These are phyloP conservation scores for Mrakia frigida DNA, from an alignment of 768 basidiomycete species.

Conservation along the genomic window DNA sequence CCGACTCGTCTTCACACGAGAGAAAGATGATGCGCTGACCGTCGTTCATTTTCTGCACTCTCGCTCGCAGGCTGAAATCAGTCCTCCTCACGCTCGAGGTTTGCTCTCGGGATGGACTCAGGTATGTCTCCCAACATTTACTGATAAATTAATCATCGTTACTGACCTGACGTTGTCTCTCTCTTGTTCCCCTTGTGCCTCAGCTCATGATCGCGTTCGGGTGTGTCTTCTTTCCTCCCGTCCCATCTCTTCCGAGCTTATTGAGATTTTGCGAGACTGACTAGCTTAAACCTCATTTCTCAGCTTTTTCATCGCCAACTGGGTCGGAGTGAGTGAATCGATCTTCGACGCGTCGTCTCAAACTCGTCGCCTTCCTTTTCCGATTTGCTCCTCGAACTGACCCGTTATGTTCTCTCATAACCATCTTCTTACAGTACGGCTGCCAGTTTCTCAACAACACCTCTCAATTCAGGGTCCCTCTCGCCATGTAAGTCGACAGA, in stretches of 20 bases:
- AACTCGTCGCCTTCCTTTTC: too few relatives aligned
- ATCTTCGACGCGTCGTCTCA: too few relatives aligned
- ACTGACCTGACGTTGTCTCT: too few relatives aligned
- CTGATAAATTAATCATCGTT: too few relatives aligned
- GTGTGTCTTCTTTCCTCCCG: background rate
- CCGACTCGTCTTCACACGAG: too few relatives aligned
- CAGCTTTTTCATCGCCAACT: conserved; percentile 1
- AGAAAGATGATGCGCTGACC: too few relatives aligned
- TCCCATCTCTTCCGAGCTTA: too few relatives aligned
- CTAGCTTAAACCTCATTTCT: background rate
- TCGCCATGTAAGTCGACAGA: background rate
- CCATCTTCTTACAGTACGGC: background rate
- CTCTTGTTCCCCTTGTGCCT: too few relatives aligned
- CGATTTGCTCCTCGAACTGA: too few relatives aligned
- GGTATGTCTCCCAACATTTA: too few relatives aligned
- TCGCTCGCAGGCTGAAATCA: background rate
- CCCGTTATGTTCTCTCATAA: too few relatives aligned
- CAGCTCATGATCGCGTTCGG: conserved; percentile 8
- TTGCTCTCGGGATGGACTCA: background rate
- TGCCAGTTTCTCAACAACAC: conserved; percentile 4
- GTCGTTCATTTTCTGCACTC: too few relatives aligned
- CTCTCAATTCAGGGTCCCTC: conserved; percentile 5
- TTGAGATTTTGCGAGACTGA: background rate
- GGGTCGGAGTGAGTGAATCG: background rate
- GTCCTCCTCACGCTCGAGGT: background rate